Evolutionary conservation across 495 filamentous ascomycete genomes (phyloP).

Genomic region (Trichoderma asperelloides): DNA sequence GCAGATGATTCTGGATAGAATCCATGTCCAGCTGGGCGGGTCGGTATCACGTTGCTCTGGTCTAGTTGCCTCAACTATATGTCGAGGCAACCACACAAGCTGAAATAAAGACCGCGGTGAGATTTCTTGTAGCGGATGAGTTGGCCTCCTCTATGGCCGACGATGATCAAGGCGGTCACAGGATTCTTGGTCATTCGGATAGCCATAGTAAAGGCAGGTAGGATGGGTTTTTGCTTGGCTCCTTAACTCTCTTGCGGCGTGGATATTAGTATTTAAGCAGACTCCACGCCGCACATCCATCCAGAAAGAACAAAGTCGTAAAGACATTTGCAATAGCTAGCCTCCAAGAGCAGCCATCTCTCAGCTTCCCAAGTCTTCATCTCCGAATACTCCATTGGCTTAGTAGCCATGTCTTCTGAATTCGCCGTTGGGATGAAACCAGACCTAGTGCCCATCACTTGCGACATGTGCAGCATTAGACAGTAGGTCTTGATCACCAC

Average conservation of each 20-base stretch:
- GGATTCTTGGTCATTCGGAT: background rate
- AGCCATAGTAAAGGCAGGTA: background rate
- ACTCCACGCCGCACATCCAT: background rate
- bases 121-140: background rate
- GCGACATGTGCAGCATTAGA: slow-evolving; percentile 8
- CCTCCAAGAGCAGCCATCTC: background rate
- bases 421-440: background rate
- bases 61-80: slow-evolving; percentile 6
- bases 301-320: background rate
- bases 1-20: background rate
- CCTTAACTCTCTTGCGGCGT: background rate
- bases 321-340: background rate
- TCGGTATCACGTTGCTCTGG: slow-evolving; percentile 6
- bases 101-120: background rate
- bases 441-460: slow-evolving; percentile 1
- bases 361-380: background rate
- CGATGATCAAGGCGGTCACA: background rate
- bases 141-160: background rate
- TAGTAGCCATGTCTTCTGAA: background rate
- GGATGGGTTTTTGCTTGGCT: background rate
- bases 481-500: background rate
- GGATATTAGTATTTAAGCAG: background rate
- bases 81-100: slow-evolving; percentile 3
- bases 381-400: background rate
- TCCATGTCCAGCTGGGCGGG: background rate